phyloP scores from a whole-genome alignment of 73 alveolate species.

The Tetrahymena malaccensis region DNA sequence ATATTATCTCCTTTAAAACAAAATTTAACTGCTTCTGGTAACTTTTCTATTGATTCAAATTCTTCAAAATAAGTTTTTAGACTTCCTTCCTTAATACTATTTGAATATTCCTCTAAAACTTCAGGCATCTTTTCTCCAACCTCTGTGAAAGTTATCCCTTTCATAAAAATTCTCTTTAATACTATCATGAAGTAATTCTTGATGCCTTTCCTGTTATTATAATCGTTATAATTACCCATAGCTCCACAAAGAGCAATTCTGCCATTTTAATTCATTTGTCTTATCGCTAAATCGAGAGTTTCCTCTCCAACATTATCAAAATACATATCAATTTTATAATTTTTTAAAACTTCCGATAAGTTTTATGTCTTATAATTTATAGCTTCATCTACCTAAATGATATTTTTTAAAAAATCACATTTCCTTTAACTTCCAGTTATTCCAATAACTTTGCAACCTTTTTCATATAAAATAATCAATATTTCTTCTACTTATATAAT shows the following conservation, averaged over 20 bases:
- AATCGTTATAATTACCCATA: constrained; percentile 19
- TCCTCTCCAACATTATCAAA: constrained; percentile 42
- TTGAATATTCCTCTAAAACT: constrained; percentile 1
- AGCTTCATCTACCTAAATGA: background rate
- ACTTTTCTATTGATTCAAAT: background rate
- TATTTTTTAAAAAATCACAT: background rate
- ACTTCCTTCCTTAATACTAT: background rate
- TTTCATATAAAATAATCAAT: background rate
- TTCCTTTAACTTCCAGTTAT: constrained; percentile 13
- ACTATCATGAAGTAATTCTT: background rate
- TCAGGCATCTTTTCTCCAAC: constrained; percentile 7
- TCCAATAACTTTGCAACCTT: constrained; percentile 19
- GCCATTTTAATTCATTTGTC: constrained; percentile 12
- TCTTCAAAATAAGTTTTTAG: background rate
- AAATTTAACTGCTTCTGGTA: background rate
- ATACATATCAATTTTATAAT: constrained; percentile 2
- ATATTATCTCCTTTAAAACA: constrained; percentile 2
- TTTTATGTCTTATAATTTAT: constrained; percentile 10
- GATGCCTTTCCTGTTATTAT: constrained; percentile 3
- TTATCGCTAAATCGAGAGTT: background rate
- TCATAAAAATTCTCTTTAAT: background rate
- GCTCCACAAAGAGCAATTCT: constrained; percentile 35
- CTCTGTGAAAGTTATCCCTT: constrained; percentile 15
- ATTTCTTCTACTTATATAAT: background rate
- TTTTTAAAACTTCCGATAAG: background rate